These are phyloP conservation scores for Podaxis pistillaris DNA, from an alignment of 768 basidiomycete species.

Conservation along the genomic window DNA sequence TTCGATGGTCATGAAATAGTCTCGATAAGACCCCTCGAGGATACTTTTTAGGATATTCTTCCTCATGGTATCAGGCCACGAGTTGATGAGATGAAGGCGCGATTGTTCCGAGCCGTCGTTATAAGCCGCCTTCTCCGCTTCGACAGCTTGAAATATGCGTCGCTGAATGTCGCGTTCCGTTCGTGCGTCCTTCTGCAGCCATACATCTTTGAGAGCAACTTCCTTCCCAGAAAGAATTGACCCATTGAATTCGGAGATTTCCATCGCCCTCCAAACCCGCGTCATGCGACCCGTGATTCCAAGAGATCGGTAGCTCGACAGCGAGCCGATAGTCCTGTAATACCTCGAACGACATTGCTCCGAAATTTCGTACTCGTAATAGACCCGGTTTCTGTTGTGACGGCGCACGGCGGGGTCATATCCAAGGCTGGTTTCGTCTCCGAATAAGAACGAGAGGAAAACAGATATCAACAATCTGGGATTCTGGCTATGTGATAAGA, in stretches of 20 bases:
- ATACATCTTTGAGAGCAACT: slow-evolving; percentile 20
- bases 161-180: slow-evolving; percentile 17
- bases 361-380: neutral
- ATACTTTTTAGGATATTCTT: neutral
- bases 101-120: neutral
- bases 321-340: neutral
- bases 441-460: slow-evolving; percentile 2
- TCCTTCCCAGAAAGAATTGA: slow-evolving; percentile 1
- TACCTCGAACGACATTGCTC: neutral
- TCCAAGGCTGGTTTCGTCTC: neutral
- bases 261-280: neutral
- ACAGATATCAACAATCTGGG: neutral
- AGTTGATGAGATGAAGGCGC: neutral
- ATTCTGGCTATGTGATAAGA: neutral
- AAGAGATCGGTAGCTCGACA: neutral
- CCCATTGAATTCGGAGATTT: neutral
- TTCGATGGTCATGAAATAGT: slow-evolving; percentile 1
- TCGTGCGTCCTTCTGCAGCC: slow-evolving; percentile 13
- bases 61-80: neutral
- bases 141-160: slow-evolving; percentile 11
- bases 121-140: neutral
- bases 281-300: slow-evolving; percentile 7
- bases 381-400: neutral
- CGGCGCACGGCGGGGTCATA: neutral
- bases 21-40: neutral